Base-by-base conservation (phyloP, 2,329 filamentous ascomycete genomes). In the Chaetomium sp. region DNA sequence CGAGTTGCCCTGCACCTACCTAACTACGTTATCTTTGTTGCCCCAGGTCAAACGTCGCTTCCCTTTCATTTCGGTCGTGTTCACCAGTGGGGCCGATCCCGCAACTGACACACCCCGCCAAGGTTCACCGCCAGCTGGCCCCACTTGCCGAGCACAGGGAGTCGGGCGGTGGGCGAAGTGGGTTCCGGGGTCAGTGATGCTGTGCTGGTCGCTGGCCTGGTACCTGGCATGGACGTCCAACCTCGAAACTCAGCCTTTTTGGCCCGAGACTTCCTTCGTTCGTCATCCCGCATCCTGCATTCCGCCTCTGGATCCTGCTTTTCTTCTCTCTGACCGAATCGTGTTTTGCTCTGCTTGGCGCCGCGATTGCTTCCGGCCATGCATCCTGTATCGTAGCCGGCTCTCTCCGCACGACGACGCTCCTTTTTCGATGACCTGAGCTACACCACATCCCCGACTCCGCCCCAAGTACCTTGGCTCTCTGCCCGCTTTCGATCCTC, bases 361-460 rank as follows among this genome's bases (percentile, higher is more conserved):
- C 33, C 19, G 14, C 48, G 54, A 60, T 37, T 40, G 12, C 46
- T 27, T 36, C 41, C 53, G 58, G 54, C 54, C 56, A 61, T 61
- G 59, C 51, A 36, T 44, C 52, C 51, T 54, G 53, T 56, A 37
- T 53, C 52, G 36, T 60, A 60, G 45, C 55, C 47, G 14, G 12
- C 2, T 52, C 52, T 27, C 37, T 14, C 38, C 50, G n/a, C 45
- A 55, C 32, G 14, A 55, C 59, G 36, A 46, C 55, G 35, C 45
- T 52, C 52, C 47, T 46, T 27, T 27, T 43, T 61, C 58, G 52
- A 62, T 62, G 59, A 56, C 60, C 51, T 61, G 57, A 59, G 42
- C 33, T 27, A 27, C 19, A 27, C 19, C 6, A 34, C 38, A 34
- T 27, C 46, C 27, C 43, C 52, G 49, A 45, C 43, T 54, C 55